These are phyloP conservation scores for Peltaster fructicola DNA, from an alignment of 2,329 filamentous ascomycete species.

Conservation along the genomic window DNA sequence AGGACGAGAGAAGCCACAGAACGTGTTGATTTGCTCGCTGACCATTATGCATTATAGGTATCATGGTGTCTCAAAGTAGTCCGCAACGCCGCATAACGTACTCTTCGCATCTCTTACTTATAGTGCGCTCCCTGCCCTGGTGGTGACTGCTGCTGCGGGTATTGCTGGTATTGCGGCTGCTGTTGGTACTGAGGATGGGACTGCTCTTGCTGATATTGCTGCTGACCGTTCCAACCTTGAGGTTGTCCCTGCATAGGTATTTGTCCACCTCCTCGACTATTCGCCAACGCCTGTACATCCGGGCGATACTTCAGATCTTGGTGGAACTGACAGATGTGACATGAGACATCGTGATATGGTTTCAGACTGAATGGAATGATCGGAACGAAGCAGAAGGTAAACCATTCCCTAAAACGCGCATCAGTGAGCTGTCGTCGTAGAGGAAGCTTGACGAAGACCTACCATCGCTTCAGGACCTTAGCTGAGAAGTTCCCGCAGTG, in stretches of 20 bases:
- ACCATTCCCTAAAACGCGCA: slow-evolving; percentile 38
- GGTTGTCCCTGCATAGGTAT: slow-evolving; percentile 18
- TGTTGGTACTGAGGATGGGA: slow-evolving; percentile 8
- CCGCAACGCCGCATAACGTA: too few relatives aligned
- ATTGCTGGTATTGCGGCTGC: slow-evolving; percentile 7
- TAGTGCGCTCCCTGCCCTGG: too few relatives aligned
- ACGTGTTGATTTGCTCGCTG: too few relatives aligned
- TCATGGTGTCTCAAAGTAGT: too few relatives aligned
- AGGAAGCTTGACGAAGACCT: too few relatives aligned
- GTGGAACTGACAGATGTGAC: slow-evolving; percentile 59
- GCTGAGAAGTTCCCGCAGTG: slow-evolving; percentile 33
- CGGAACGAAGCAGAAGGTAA: slow-evolving; percentile 65
- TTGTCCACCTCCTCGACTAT: slow-evolving; percentile 10
- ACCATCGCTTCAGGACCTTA: slow-evolving; percentile 29
- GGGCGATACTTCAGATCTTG: slow-evolving; percentile 35
- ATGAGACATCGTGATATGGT: slow-evolving; percentile 43
- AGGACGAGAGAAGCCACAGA: too few relatives aligned
- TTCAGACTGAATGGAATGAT: slow-evolving; percentile 50
- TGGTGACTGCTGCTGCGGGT: too few relatives aligned
- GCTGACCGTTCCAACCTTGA: slow-evolving; percentile 7
- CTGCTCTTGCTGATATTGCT: slow-evolving; percentile 9
- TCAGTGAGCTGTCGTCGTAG: too few relatives aligned
- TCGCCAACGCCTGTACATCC: slow-evolving; percentile 21
- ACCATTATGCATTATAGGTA: too few relatives aligned
- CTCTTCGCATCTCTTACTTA: too few relatives aligned